These are phyloP conservation scores for Leishmania guyanensis DNA, from an alignment of 208 protist genomes.

Conservation along the genomic window DNA sequence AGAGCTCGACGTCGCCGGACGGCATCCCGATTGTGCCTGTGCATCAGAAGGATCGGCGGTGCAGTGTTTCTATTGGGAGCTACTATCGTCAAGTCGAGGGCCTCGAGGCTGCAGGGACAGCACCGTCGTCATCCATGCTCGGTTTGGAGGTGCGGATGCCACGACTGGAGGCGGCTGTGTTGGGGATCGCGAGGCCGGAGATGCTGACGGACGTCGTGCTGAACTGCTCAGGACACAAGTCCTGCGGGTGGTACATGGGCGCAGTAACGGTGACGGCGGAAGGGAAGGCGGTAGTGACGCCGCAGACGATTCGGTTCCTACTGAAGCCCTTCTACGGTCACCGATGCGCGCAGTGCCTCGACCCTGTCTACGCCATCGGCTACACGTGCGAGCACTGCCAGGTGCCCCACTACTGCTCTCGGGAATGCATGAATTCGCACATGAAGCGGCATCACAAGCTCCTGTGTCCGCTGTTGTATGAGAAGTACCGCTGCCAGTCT, in stretches of 20 bases:
- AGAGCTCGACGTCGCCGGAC: conserved; percentile 46
- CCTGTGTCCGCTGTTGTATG: conserved; percentile 64
- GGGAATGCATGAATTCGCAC: conserved; percentile 74
- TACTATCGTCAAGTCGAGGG: conserved; percentile 43
- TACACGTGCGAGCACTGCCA: conserved; percentile 83
- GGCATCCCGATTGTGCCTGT: conserved; percentile 72
- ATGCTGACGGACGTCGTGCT: conserved; percentile 70
- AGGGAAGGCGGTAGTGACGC: conserved; percentile 37
- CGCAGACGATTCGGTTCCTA: conserved; percentile 71
- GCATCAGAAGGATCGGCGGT: conserved; percentile 51
- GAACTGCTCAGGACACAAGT: conserved; percentile 72
- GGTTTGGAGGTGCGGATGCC: conserved; percentile 81
- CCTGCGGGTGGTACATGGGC: conserved; percentile 85
- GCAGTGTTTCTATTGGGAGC: conserved; percentile 65
- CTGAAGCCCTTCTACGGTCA: conserved; percentile 68
- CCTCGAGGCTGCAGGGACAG: conserved; percentile 23
- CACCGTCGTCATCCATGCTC: conserved; percentile 45
- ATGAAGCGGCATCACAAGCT: conserved; percentile 70
- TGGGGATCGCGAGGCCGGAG: conserved; percentile 58
- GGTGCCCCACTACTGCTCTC: conserved; percentile 79
- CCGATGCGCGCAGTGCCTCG: conserved; percentile 83
- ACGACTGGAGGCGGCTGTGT: conserved; percentile 59
- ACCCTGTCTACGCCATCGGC: conserved; percentile 82
- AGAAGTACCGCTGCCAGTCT: conserved; percentile 62
- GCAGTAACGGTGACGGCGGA: conserved; percentile 45